Evolutionary conservation across 2,329 filamentous ascomycete genomes (phyloP).

Genomic region (Daldinia sp.): DNA sequence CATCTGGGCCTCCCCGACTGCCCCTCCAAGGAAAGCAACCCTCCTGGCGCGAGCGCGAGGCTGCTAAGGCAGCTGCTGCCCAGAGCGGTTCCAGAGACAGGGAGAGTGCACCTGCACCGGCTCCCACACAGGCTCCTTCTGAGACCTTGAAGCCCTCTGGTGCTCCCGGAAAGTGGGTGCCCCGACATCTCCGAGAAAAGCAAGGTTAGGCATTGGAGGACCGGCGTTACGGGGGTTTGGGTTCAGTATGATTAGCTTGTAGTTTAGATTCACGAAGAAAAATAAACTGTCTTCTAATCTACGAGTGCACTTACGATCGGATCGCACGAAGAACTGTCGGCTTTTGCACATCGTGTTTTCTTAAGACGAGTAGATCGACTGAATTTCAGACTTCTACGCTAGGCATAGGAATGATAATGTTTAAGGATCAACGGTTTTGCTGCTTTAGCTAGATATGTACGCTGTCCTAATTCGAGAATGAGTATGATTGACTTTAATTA

Average conservation of each 20-base stretch:
- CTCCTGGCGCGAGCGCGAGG: slow-evolving; percentile 78
- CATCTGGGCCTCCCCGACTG: slow-evolving; percentile 63
- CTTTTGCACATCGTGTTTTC: background rate
- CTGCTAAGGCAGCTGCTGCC: slow-evolving; percentile 52
- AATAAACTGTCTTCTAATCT: slow-evolving; percentile 30
- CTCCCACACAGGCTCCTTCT: slow-evolving; percentile 37
- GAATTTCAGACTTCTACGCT: background rate
- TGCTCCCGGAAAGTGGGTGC: slow-evolving; percentile 67
- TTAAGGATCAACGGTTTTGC: background rate
- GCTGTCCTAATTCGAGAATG: background rate
- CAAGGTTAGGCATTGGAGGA: slow-evolving; percentile 45
- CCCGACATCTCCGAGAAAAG: slow-evolving; percentile 54
- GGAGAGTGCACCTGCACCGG: slow-evolving; percentile 26
- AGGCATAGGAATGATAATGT: background rate
- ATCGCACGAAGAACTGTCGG: background rate
- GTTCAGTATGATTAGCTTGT: slow-evolving; percentile 42
- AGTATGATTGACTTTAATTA: background rate
- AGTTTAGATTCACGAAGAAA: slow-evolving; percentile 42
- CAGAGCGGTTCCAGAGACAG: slow-evolving; percentile 13
- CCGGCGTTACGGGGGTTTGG: slow-evolving; percentile 45
- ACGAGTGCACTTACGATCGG: slow-evolving; percentile 3
- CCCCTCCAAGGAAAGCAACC: slow-evolving; percentile 68
- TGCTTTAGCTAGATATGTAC: too few species aligned
- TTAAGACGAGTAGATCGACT: background rate
- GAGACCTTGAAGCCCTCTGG: slow-evolving; percentile 63